Evolutionary conservation across 2,329 filamentous ascomycete genomes (phyloP), one percentile per base, ranked within the genome.

Genomic region (Cladosporium sphaerospermum): DNA sequence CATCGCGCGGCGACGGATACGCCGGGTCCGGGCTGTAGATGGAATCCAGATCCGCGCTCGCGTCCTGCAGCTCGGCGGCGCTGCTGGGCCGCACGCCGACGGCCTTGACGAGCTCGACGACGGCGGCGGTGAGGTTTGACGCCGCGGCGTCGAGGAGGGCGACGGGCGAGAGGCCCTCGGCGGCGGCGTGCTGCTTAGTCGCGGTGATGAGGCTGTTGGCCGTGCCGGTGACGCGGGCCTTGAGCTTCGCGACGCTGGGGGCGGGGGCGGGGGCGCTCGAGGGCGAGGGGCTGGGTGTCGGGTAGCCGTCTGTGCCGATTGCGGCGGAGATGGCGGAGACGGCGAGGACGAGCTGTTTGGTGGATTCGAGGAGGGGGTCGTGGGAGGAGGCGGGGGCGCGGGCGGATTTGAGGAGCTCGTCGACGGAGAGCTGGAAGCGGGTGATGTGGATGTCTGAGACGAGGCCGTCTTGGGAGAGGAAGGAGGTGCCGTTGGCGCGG

Each of bases 161-260:
- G n/a, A 99, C 86, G 0, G 93, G 93, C 1, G 89, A 92, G 32
- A 99, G 80, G 31, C 93, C 93, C 16, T 82, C 84, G 0, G 89
- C 85, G 9, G 82, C 80, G 33, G 88, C 85, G 69, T 93, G 96
- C 66, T 96, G 96, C 74, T 95, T 96, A 33, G 89, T 86, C 1
- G 92, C 89, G 2, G 92, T 97, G 64, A 97, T 96, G 54, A 99
- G 77, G 65, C 92, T 93, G 75, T 97, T 97, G 45, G 93, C 91
- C 1, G 92, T 95, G 2, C 86, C 86, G n/a, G 90, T 95, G 3
- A 97, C 86, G 54, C 86, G 85, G 46, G 82, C 80, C 71, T 89
- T 95, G 56, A 95, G 78, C 36, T 62, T 62, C 16, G 61, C 60
- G 9, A 65, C 79, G 34, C 72, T 78, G 1, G 76, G 70, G 9